phyloP scores from a whole-genome alignment of 306 rosid genomes.

The Vachellia pachyceras region DNA sequence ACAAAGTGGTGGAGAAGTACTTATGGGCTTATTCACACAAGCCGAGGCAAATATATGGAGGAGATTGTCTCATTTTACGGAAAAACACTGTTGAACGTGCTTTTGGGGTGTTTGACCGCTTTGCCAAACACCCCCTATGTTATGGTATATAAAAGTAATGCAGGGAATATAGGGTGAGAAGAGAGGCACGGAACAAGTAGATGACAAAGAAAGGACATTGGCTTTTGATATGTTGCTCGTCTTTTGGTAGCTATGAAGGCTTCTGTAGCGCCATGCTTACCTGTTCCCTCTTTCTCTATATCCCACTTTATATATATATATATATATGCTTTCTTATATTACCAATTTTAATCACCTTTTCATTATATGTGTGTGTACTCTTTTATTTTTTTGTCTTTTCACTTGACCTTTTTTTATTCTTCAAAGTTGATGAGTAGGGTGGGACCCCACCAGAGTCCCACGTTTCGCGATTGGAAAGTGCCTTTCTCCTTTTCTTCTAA shows the following conservation, averaged over 20 bases:
- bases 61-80: too few relatives aligned
- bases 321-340: slow-evolving; percentile 8
- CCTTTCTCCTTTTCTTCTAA: not conserved
- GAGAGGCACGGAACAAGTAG: slow-evolving; percentile 50
- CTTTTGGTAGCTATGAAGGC: slow-evolving; percentile 74
- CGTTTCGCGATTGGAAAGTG: not conserved
- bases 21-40: too few relatives aligned
- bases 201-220: slow-evolving; percentile 53
- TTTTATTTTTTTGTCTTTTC: not conserved
- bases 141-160: not conserved
- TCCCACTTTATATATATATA: not conserved
- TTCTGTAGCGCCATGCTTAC: slow-evolving; percentile 72
- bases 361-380: too few relatives aligned
- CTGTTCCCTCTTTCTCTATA: slow-evolving; percentile 47
- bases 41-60: too few relatives aligned
- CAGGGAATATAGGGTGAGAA: not conserved
- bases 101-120: too few relatives aligned
- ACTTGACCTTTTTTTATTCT: slow-evolving; percentile 25
- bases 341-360: slow-evolving; percentile 34
- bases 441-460: not conserved
- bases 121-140: too few relatives aligned
- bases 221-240: slow-evolving; percentile 48
- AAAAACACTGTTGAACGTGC: too few relatives aligned
- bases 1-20: too few relatives aligned
- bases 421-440: slow-evolving; percentile 2